Base-by-base conservation (phyloP, 176 grass and related monocot genomes). In the Saccharum officinarum region DNA sequence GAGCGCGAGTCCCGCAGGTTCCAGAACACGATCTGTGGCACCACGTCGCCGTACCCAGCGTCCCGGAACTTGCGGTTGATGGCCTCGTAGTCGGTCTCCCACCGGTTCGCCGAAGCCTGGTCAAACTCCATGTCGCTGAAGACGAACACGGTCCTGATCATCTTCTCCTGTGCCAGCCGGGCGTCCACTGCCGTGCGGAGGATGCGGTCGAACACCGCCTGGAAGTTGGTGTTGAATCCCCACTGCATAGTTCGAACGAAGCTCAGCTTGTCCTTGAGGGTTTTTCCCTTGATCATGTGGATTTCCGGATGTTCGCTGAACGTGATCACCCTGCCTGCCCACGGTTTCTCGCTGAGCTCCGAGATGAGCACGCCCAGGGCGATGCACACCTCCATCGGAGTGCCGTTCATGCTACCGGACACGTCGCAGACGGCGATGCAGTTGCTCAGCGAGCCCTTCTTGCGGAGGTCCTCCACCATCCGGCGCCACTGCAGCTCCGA, bases 51-150 rank as follows among this genome's bases (percentile, higher is more conserved):
- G 46, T 91, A 91, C 49, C 85, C 89, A 6, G 42, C 78, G 44
- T 78, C 75, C 33, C 0, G 7, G 63, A 84, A 91, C 81, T 91
- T 91, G 67, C 73, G 66, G 16, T 47, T n/a, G 38, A 87, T 84
- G 44, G 65, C 85, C 85, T 87, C 85, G 71, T 91, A 77, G 64
- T 91, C 89, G 1, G 81, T 91, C 75, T 91, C 89, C 89, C 89
- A 91, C 4, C 10, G 12, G 40, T 50, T 83, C 9, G n/a, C 60
- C 23, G 60, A 62, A 26, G 60, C 60, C 60, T 26, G 10, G 60
- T 62, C 23, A 23, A 61, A 61, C 57, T 61, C 57, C 57, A 61
- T 61, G 57, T 61, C 57, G 57, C 57, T 61, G 57, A 61, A 61
- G 9, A 61, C 57, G 57, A 61, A 61, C 57, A 61, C 57, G 57